Conservation (phyloP, 164 flowering plant species). For the Kingdonia uniflora region DNA sequence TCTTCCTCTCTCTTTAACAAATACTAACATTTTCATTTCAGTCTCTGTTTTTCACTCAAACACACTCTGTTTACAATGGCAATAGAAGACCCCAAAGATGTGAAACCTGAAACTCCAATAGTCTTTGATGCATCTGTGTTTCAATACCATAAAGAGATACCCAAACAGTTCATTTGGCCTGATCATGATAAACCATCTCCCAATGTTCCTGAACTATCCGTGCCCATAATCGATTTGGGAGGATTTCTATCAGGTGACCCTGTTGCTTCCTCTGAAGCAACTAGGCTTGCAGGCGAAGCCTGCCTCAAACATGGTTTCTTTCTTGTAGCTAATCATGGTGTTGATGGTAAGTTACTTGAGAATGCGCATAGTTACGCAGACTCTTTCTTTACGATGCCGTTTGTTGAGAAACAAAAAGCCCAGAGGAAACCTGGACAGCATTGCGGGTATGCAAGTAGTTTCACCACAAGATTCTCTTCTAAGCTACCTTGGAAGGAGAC, state of each 20-base stretch:
- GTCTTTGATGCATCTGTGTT: slow-evolving; percentile 54
- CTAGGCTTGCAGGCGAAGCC: slow-evolving; percentile 31
- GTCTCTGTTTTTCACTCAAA: not conserved
- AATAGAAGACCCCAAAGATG: no score
- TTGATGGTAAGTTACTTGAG: slow-evolving; percentile 30
- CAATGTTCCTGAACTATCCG: slow-evolving; percentile 30
- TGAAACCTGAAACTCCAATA: slow-evolving; percentile 9
- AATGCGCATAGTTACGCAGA: slow-evolving; percentile 38
- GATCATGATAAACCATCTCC: slow-evolving; percentile 49
- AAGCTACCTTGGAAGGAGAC: slow-evolving; percentile 93
- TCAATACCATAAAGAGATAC: slow-evolving; percentile 32
- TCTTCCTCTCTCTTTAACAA: slow-evolving; percentile 9
- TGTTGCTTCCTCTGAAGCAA: slow-evolving; percentile 20
- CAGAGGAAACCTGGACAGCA: slow-evolving; percentile 58
- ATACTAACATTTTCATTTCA: not conserved
- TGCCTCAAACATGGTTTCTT: slow-evolving; percentile 64
- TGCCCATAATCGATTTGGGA: slow-evolving; percentile 51
- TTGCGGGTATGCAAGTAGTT: slow-evolving; percentile 86
- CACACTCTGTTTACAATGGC: no score
- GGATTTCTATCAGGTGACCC: slow-evolving; percentile 47
- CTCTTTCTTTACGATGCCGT: slow-evolving; percentile 40
- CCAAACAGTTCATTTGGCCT: slow-evolving; percentile 73
- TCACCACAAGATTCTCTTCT: slow-evolving; percentile 67
- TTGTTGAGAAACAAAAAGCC: slow-evolving; percentile 50
- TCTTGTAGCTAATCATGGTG: slow-evolving; percentile 66